A percentile compares a stretch with the other conserved stretches of the same genome.
These are phyloP conservation scores for Xylaria castorea DNA, from an alignment of 495 filamentous ascomycete species.

Conservation along the genomic window DNA sequence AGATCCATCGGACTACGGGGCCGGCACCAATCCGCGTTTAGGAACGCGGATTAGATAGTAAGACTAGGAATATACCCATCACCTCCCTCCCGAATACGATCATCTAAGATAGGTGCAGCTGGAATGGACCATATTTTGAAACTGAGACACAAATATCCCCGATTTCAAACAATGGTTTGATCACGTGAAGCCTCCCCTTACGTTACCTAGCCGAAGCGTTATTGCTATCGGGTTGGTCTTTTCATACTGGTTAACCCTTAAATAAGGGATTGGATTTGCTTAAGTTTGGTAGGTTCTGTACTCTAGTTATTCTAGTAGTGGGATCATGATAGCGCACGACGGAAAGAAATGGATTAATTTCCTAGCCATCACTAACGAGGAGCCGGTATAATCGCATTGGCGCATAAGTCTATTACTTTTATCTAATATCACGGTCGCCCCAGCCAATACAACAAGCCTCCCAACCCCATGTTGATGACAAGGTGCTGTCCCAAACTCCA, in stretches of 20 bases:
- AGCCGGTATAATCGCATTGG: not conserved
- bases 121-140: not conserved
- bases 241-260: too few relatives aligned
- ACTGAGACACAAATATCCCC: not conserved
- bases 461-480: conserved; percentile 66
- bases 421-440: conserved; percentile 38
- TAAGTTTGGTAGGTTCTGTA: too few relatives aligned
- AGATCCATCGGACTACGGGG: not conserved
- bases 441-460: conserved; percentile 62
- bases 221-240: too few relatives aligned
- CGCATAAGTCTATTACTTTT: not conserved
- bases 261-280: too few relatives aligned
- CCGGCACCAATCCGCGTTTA: not conserved
- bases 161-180: too few relatives aligned
- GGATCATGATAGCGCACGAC: too few relatives aligned
- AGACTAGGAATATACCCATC: not conserved
- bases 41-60: not conserved
- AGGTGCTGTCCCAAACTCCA: conserved; percentile 88
- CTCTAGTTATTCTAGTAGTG: too few relatives aligned
- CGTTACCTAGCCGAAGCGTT: too few relatives aligned
- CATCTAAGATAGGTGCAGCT: not conserved
- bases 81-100: not conserved
- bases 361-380: too few relatives aligned
- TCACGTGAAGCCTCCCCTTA: too few relatives aligned
- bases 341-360: too few relatives aligned